Evolutionary conservation across 495 filamentous ascomycete genomes (phyloP), one percentile per base, ranked within the genome.

Genomic region (Massariosphaeria phaeospora): DNA sequence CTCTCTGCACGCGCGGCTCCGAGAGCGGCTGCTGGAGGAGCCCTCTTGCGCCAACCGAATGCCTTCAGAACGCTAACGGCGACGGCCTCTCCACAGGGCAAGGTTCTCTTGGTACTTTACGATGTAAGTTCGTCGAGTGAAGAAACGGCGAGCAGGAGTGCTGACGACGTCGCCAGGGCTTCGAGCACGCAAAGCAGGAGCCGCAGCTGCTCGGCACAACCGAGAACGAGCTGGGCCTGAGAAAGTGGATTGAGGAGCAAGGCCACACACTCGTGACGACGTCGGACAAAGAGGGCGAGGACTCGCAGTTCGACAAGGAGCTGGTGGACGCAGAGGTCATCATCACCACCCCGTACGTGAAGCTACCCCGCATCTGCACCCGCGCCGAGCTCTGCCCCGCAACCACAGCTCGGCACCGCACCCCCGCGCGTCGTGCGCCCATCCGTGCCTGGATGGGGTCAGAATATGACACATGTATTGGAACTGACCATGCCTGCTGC

Each of bases 201-300:
- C 90, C 91, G 46, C 78, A 78, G 58, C 80, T 98, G 49, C 84
- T 98, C 52, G 93, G 93, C 65, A 95, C 91, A 36, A 95, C 87
- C 47, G 90, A 98, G 78, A 97, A 97, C 72, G 93, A 98, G 79
- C 87, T 98, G 49, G 93, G 93, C 46, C 72, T 98, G 67, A 81
- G 93, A 59, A 88, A 93, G 74, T 98, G 93, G 93, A 79, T 98
- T 59, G 93, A 97, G 75, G 86, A 88, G 43, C 80, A 90, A 69
- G 93, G 93, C 66, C 93, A 98, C 80, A 91, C 86, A 25, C 80
- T 98, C 45, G 84, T 98, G 52, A 98, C 91, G 62, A 98, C 93
- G 50, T 95, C 91, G 53, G 89, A 95, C 76, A 98, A 98, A 79
- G 93, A 95, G 60, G 88, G 91, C 53, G 84, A 87, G 74, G 81